A percentile compares a stretch with the other conserved stretches of the same genome.
These are phyloP conservation scores for Boletus insuetus DNA, from an alignment of 768 basidiomycete genomes.

Conservation along the genomic window DNA sequence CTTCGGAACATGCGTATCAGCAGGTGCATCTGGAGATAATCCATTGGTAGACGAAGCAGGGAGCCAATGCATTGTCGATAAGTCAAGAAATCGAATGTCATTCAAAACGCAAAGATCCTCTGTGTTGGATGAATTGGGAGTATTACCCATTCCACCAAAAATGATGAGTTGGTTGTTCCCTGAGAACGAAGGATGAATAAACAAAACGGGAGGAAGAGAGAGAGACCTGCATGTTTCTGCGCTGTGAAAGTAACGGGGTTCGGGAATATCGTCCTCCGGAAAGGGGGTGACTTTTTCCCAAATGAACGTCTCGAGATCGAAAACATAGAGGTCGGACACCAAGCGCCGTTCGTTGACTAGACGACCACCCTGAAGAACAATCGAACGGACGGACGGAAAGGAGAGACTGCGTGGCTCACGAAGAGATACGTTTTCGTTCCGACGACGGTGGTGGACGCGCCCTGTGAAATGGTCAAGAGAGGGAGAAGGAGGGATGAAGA, in stretches of 20 bases:
- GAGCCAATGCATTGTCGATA: conserved; percentile 69
- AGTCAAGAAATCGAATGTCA: conserved; percentile 89
- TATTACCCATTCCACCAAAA: conserved; percentile 93
- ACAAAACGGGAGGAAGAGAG: not conserved
- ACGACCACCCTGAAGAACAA: conserved; percentile 68
- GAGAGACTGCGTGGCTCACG: conserved; percentile 41
- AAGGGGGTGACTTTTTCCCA: conserved; percentile 72
- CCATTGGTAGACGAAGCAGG: conserved; percentile 36
- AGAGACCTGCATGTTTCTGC: conserved; percentile 68
- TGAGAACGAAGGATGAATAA: conserved; percentile 17
- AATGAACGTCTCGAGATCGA: conserved; percentile 75
- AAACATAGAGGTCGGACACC: conserved; percentile 87
- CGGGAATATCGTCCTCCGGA: conserved; percentile 69
- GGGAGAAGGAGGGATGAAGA: not conserved
- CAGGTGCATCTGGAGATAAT: conserved; percentile 34
- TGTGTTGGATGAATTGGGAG: conserved; percentile 62
- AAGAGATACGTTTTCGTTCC: conserved; percentile 89
- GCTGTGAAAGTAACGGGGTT: conserved; percentile 93
- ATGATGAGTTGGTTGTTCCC: conserved; percentile 90
- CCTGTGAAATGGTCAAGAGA: conserved; percentile 43
- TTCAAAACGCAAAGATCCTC: conserved; percentile 90
- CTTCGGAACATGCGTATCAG: conserved; percentile 61
- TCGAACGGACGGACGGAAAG: not conserved
- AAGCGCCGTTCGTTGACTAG: conserved; percentile 83
- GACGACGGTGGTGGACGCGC: conserved; percentile 88